phyloP scores from a whole-genome alignment of 2,329 filamentous ascomycete species.

The Thielaviopsis ethacetica region DNA sequence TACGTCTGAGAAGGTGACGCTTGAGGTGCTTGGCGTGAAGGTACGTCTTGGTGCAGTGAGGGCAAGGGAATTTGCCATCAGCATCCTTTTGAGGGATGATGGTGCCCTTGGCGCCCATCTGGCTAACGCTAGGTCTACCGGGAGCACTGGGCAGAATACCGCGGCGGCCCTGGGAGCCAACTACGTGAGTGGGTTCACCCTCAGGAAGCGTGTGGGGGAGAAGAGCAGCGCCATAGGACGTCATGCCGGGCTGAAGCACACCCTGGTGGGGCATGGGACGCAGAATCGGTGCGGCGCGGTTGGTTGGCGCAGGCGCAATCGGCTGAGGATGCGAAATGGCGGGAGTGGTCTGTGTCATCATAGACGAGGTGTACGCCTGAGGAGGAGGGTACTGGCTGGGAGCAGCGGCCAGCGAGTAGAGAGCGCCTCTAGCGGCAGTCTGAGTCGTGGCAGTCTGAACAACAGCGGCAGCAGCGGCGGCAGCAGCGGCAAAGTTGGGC shows the following conservation, averaged over 20 bases:
- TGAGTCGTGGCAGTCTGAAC: conserved; percentile 22
- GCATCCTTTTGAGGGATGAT: conserved; percentile 88
- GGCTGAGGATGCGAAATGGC: conserved; percentile 57
- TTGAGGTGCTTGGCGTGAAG: conserved; percentile 95
- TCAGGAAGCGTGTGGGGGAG: conserved; percentile 38
- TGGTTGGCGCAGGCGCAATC: conserved; percentile 54
- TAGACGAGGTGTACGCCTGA: conserved; percentile 40
- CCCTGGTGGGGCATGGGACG: conserved; percentile 57
- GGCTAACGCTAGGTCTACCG: conserved; percentile 56
- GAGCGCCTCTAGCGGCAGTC: conserved; percentile 29
- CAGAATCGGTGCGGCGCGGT: conserved; percentile 39
- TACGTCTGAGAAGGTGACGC: conserved; percentile 87
- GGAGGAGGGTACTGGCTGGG: conserved; percentile 37
- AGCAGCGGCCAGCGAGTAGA: conserved; percentile 32
- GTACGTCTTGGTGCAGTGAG: conserved; percentile 96
- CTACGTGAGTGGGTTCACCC: conserved; percentile 67
- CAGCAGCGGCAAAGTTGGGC: conserved; percentile 11
- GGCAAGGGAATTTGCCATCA: conserved; percentile 95
- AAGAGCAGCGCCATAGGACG: conserved; percentile 36
- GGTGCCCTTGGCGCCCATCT: conserved; percentile 55
- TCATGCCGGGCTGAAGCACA: conserved; percentile 35
- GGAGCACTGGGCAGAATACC: conserved; percentile 86
- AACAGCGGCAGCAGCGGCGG: conserved; percentile 5
- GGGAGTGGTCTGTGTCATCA: conserved; percentile 51
- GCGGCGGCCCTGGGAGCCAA: conserved; percentile 82